A percentile compares a stretch with the other conserved stretches of the same genome.
phyloP scores from a whole-genome alignment of 345 rosid species.

The Syzygium oleosum region DNA sequence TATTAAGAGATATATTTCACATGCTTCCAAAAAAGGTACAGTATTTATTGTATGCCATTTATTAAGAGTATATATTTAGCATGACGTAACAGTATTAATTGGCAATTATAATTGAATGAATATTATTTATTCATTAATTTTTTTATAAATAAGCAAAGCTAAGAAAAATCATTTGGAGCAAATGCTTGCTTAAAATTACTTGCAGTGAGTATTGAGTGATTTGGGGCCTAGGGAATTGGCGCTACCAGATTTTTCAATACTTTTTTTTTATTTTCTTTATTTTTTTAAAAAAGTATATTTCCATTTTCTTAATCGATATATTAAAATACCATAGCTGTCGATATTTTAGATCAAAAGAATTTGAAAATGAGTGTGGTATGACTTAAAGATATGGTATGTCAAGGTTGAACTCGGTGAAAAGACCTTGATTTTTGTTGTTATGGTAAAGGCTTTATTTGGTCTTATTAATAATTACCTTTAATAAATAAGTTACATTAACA shows the following conservation, averaged over 20 bases:
- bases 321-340: not conserved
- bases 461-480: not conserved
- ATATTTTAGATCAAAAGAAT: not conserved
- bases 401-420: not conserved
- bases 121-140: not conserved
- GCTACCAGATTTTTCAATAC: not conserved
- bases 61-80: not conserved
- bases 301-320: not conserved
- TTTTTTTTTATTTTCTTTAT: not conserved
- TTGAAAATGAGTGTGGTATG: not conserved
- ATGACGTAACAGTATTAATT: not conserved
- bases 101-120: not conserved
- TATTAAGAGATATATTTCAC: not conserved
- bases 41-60: not conserved
- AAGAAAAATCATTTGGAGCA: not conserved
- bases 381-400: not conserved
- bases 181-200: not conserved
- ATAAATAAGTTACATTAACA: not conserved
- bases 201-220: not conserved
- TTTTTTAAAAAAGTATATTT: not conserved
- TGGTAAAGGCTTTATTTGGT: not conserved
- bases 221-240: not conserved
- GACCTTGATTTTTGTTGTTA: not conserved
- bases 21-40: not conserved
- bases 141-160: not conserved